Conservation (phyloP, 1,139 yeast genomes). For the Taiozyma sp. region DNA sequence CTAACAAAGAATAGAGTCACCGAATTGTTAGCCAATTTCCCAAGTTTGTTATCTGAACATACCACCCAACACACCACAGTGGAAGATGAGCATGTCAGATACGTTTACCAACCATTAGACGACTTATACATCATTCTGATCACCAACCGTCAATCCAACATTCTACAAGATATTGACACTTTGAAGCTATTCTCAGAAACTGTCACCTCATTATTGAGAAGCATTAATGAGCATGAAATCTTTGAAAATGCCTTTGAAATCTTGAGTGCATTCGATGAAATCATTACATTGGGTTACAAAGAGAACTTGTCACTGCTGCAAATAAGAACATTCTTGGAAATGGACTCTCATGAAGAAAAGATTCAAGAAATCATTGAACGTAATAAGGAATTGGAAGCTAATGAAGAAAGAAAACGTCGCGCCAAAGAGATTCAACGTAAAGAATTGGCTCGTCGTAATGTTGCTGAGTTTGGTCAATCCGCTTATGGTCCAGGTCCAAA, state of each 20-base stretch:
- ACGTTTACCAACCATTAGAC: conserved; percentile 93
- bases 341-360: conserved; percentile 98
- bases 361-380: conserved; percentile 97
- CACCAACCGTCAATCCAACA: conserved; percentile 88
- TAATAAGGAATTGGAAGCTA: conserved; percentile 94
- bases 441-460: conserved; percentile 37
- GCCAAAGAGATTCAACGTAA: conserved; percentile 93
- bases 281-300: conserved; percentile 81
- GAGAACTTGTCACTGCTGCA: conserved; percentile 82
- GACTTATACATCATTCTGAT: conserved; percentile 88
- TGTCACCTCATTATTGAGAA: conserved; percentile 67
- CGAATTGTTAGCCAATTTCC: conserved; percentile 81
- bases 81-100: conserved; percentile 89
- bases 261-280: conserved; percentile 90
- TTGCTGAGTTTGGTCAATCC: conserved; percentile 2
- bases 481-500: conserved; percentile 8
- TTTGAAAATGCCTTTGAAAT: conserved; percentile 84
- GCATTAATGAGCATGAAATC: conserved; percentile 78
- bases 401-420: conserved; percentile 93
- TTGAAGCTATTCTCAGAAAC: conserved; percentile 81
- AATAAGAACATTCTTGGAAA: conserved; percentile 84
- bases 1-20: conserved; percentile 82
- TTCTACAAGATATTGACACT: conserved; percentile 91
- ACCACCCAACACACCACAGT: conserved; percentile 90
- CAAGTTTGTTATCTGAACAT: conserved; percentile 64